These are phyloP conservation scores for Vaccinium macrocarpon DNA, from an alignment of 148 eudicot genomes.

Conservation along the genomic window DNA sequence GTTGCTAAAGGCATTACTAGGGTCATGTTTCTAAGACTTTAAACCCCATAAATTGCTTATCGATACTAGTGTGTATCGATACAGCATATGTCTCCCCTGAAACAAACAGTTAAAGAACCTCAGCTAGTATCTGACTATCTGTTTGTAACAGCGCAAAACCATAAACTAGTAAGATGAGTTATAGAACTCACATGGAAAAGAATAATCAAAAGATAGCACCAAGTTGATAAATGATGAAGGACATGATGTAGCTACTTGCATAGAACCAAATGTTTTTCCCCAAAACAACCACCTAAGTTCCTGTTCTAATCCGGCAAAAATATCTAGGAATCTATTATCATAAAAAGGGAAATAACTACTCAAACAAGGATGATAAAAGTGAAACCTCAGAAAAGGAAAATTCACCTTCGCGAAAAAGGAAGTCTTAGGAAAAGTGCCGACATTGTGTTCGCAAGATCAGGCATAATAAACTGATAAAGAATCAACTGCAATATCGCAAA, in stretches of 20 bases:
- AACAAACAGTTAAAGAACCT: not conserved
- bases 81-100: not conserved
- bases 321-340: not conserved
- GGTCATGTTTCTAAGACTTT: not conserved
- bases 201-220: not conserved
- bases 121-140: not conserved
- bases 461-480: conserved; percentile 68
- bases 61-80: too few species aligned
- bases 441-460: conserved; percentile 80
- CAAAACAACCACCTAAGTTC: not conserved
- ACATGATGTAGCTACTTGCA: not conserved
- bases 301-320: not conserved
- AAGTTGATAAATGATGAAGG: not conserved
- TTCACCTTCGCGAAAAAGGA: conserved; percentile 80
- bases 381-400: not conserved
- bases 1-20: not conserved
- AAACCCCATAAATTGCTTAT: not conserved
- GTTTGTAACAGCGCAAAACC: not conserved
- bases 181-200: not conserved
- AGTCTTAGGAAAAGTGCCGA: conserved; percentile 59
- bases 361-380: not conserved
- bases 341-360: not conserved
- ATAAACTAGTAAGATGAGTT: not conserved
- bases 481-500: conserved; percentile 64
- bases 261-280: not conserved